These are phyloP conservation scores for Herpotrichia juniperi DNA, from an alignment of 2,329 filamentous ascomycete genomes.

Conservation along the genomic window DNA sequence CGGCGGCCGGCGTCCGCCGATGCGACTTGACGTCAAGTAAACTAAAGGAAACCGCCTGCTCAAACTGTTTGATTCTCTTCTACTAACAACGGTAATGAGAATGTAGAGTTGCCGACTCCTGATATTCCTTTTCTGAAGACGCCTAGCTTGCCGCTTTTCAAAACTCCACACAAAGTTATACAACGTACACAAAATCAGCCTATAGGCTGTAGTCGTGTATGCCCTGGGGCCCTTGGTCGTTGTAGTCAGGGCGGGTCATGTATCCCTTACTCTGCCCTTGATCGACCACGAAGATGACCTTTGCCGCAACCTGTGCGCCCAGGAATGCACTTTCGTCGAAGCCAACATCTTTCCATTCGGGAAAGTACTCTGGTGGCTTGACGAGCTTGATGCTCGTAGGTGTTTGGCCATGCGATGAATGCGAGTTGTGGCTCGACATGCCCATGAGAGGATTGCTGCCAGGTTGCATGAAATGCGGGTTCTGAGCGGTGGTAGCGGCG, in stretches of 20 bases:
- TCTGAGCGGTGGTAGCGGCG: constrained; percentile 80
- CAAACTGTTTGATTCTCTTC: background rate
- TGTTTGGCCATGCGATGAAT: constrained; percentile 72
- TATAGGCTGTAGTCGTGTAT: constrained; percentile 62
- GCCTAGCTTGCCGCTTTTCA: constrained; percentile 10
- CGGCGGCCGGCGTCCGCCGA: constrained; percentile 25
- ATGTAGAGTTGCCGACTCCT: background rate
- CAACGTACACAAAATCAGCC: background rate
- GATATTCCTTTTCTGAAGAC: constrained; percentile 7
- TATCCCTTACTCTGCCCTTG: constrained; percentile 71
- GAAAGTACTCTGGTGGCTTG: constrained; percentile 81
- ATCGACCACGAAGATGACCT: constrained; percentile 73
- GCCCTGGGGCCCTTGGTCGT: constrained; percentile 67
- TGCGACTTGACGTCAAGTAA: background rate
- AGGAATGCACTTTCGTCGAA: constrained; percentile 86
- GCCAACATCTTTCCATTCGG: constrained; percentile 81
- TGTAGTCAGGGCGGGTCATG: constrained; percentile 71
- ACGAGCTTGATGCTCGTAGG: constrained; percentile 84
- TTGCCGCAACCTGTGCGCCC: constrained; percentile 84
- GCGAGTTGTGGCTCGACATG: constrained; percentile 54
- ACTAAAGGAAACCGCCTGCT: background rate
- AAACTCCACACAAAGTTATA: constrained; percentile 27
- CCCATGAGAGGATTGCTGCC: constrained; percentile 38
- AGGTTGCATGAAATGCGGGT: constrained; percentile 54
- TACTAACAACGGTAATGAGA: background rate